Conservation (phyloP, 2,329 filamentous ascomycete species). For the Pseudogymnoascus sp. region DNA sequence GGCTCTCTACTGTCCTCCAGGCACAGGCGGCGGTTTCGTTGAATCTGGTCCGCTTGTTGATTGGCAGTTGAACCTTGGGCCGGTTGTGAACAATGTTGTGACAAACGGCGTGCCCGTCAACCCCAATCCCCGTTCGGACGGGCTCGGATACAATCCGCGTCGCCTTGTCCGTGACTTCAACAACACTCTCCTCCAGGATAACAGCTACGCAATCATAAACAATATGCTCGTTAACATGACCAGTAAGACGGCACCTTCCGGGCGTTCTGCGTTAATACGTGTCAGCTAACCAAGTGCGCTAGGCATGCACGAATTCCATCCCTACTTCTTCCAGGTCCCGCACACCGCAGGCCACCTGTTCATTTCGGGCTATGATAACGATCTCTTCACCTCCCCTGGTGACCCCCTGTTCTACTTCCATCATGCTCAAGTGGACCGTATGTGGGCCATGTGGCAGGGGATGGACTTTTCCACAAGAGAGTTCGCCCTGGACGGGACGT, state of each 20-base stretch:
- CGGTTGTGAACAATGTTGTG: not conserved
- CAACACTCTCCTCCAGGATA: conserved; percentile 26
- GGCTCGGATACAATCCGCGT: conserved; percentile 31
- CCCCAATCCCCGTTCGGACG: conserved; percentile 13
- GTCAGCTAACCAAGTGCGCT: conserved; percentile 35
- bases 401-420: conserved; percentile 22
- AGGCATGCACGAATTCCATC: conserved; percentile 30
- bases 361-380: not conserved
- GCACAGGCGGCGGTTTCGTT: not conserved
- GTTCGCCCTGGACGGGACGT: conserved; percentile 30
- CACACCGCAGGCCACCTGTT: not conserved
- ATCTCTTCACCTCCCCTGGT: conserved; percentile 1
- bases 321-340: not conserved
- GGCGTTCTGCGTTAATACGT: conserved; percentile 23
- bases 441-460: conserved; percentile 35
- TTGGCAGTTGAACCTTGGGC: not conserved
- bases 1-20: not conserved
- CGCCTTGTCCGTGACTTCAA: conserved; percentile 33
- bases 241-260: not conserved
- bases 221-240: conserved; percentile 30
- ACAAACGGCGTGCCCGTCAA: not conserved
- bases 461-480: conserved; percentile 31
- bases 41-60: not conserved
- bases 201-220: conserved; percentile 28
- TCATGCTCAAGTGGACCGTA: conserved; percentile 19